These are phyloP conservation scores for Polygonum aviculare DNA, from an alignment of 148 eudicot genomes.

Conservation along the genomic window DNA sequence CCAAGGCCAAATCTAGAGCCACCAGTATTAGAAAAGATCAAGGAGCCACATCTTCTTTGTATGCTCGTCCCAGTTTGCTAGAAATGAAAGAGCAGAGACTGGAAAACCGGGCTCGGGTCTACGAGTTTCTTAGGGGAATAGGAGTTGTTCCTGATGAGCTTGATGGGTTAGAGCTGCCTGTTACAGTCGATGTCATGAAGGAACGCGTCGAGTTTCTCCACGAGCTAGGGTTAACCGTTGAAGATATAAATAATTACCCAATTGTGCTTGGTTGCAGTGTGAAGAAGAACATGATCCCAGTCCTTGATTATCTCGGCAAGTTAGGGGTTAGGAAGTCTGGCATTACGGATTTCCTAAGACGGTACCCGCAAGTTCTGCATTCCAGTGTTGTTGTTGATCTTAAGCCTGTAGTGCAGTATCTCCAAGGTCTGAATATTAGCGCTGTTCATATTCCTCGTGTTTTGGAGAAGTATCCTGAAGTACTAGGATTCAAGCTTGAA, in stretches of 20 bases:
- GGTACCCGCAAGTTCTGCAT: constrained; percentile 93
- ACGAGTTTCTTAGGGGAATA: constrained; percentile 71
- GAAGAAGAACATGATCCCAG: constrained; percentile 96
- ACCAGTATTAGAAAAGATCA: constrained; percentile 22
- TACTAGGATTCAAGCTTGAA: constrained; percentile 92
- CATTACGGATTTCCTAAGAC: constrained; percentile 64
- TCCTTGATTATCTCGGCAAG: constrained; percentile 95
- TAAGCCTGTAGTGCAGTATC: constrained; percentile 87
- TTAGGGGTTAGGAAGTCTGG: constrained; percentile 76
- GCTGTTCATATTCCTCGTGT: constrained; percentile 70
- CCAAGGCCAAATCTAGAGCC: constrained; percentile 27
- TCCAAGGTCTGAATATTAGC: constrained; percentile 80
- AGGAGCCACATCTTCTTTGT: constrained; percentile 46
- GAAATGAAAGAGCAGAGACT: constrained; percentile 74
- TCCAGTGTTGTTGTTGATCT: constrained; percentile 95
- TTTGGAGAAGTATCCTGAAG: constrained; percentile 82
- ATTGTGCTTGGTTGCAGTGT: constrained; percentile 99
- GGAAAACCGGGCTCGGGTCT: constrained; percentile 76
- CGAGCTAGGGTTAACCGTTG: constrained; percentile 71
- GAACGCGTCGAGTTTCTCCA: constrained; percentile 92
- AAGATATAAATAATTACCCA: constrained; percentile 91
- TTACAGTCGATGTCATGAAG: constrained; percentile 91
- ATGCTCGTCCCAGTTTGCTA: constrained; percentile 66
- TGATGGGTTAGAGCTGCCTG: constrained; percentile 92
- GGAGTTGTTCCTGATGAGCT: constrained; percentile 85